Percentiles rank a stretch among this genome's conserved stretches.
Conservation (phyloP, 768 basidiomycete species). For the Dioszegia crocea region DNA sequence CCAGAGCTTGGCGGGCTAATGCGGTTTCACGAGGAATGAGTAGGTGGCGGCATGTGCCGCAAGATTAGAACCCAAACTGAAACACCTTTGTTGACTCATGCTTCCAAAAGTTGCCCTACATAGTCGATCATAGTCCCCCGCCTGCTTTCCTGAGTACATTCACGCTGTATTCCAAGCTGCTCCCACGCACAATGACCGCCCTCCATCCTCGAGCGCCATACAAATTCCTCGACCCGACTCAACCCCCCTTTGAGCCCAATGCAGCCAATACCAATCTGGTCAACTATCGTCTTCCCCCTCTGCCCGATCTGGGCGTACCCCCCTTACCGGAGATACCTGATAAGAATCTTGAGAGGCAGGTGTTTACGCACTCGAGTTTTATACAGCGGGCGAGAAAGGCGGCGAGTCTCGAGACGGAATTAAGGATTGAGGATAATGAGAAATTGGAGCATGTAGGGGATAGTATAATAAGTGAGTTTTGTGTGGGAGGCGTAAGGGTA, state of each 20-base stretch:
- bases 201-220: neutral
- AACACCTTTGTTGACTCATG: no score
- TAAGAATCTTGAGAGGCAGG: slow-evolving; percentile 12
- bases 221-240: neutral
- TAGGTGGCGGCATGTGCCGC: no score
- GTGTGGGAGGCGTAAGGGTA: no score
- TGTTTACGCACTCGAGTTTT: slow-evolving; percentile 34
- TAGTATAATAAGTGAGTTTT: slow-evolving; percentile 16
- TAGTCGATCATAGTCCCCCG: no score
- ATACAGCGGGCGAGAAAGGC: slow-evolving; percentile 5
- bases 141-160: no score
- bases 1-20: neutral
- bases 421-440: slow-evolving; percentile 25
- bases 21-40: no score
- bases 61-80: no score
- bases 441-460: slow-evolving; percentile 39
- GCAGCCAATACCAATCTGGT: neutral
- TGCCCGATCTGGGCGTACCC: slow-evolving; percentile 16
- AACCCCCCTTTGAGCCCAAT: neutral
- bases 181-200: no score
- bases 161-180: no score
- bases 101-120: no score
- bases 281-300: slow-evolving; percentile 1
- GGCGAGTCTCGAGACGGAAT: slow-evolving; percentile 16
- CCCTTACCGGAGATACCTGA: slow-evolving; percentile 22